Base-by-base conservation (phyloP, 164 flowering plant species). In the Magnolia sinica region DNA sequence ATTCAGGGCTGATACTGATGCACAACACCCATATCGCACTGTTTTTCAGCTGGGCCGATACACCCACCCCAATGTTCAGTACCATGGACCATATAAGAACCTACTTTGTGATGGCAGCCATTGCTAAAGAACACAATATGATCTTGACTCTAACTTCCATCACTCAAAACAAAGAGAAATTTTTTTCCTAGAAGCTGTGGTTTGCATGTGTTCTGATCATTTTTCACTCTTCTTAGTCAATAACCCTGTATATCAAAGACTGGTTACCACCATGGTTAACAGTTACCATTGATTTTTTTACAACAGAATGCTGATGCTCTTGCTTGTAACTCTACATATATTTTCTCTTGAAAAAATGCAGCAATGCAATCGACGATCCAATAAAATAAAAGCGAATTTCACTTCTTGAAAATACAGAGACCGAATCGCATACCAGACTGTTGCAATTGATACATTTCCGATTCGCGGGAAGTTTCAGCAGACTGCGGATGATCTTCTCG, bases 401-500 rank as follows among this genome's bases (percentile, higher is more conserved):
- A 11, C 16, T 16, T 13, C 18, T 55, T 9, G 61, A 55, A 11
- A 11, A 11, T 11, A 55, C 61, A 55, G 18, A 11, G 13, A 55
- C 2, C 61, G 16, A 55, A 55, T 55, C 61, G 4, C 61, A 23
- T 87, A 95, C 98, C 95, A 93, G 84, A 79, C 94, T 91, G 76
- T 91, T 91, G 76, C 98, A 95, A 80, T 95, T 95, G 75, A 93
- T 89, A 77, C 98, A 95, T 79, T 89, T 85, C 22, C 92, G 88
- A 83, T 95, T 95, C 49, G 82, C 90, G 0, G 92, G 87, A 23
- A 87, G 92, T 74, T 93, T 95, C 51, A 91, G 87, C 75, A 95
- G 94, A 76, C 90, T 87, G 13, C 99, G 88, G 74, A 96, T 96
- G 72, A 86, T 85, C 77, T 88, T 86, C 86, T 96, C 99, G 66